A percentile compares a stretch with the other conserved stretches of the same genome.
Conservation (phyloP, 2,329 filamentous ascomycete genomes). For the Xylogone sp. region DNA sequence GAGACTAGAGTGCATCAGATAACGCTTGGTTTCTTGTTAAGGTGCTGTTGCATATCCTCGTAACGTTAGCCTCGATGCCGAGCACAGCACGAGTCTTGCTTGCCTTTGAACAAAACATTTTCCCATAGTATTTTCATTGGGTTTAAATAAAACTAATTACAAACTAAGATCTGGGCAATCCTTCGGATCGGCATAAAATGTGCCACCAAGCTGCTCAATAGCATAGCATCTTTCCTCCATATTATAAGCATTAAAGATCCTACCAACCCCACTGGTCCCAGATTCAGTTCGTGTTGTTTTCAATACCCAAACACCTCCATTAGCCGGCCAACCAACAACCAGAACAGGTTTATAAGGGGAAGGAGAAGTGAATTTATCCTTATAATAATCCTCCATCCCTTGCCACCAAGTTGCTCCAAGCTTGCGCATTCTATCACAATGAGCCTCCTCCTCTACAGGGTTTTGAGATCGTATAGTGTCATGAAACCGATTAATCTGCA, state of each 20-base stretch:
- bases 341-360: background rate
- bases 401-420: background rate
- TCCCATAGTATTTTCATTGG: no score
- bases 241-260: background rate
- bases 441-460: background rate
- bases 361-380: background rate
- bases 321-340: background rate
- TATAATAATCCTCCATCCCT: background rate
- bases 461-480: background rate
- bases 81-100: no score
- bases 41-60: no score
- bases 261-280: background rate
- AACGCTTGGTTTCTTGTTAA: no score
- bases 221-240: background rate
- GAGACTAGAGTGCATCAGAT: no score
- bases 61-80: no score
- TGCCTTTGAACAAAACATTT: no score
- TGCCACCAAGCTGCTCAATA: background rate
- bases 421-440: background rate
- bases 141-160: no score
- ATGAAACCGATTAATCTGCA: background rate
- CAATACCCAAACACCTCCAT: background rate
- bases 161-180: background rate
- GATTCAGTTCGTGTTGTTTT: background rate
- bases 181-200: background rate